Base-by-base conservation (phyloP, 805 yeast genomes). In the Wickerhamiella slavikovae region DNA sequence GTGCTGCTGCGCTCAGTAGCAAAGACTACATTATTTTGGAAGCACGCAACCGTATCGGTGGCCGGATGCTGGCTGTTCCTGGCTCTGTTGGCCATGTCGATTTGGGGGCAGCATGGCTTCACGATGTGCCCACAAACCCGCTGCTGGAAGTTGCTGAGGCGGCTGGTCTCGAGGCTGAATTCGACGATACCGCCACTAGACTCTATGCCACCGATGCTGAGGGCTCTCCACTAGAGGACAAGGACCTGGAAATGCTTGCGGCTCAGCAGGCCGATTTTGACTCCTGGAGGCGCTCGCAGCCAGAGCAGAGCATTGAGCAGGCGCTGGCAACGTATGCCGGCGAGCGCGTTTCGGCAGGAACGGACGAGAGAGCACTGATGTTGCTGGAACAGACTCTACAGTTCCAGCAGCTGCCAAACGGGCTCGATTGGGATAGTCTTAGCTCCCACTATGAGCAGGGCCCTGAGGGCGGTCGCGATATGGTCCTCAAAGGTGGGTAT, bases 11-110 rank as follows among this genome's bases (percentile, higher is more conserved):
- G 22, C 36, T 49, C 13, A 35, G 38, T 17, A 32, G 25, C 21
- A 28, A 28, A 3, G 35, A 36, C 22, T 40, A 47, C 18, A 25
- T 47, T 3, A 29, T 49, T 5, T 31, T 41, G 11, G 54, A 49
- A 28, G 52, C 49, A 17, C 35, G 53, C n/a, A 44, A 38, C 27
- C 43, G 52, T 7, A 22, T 42, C 14, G 54, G 54, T 12, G 54
- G 54, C 13, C 42, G 48, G 13, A 30, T 43, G 15, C 37, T 35
- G 32, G 36, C 45, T 5, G 36, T 28, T 18, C 8, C 25, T 15
- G 27, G 24, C 25, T 15, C 40, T 23, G 19, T 23, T 15, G 38
- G 28, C 18, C 32, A 33, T 14, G 24, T 29, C 24, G 48, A 43
- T 33, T 34, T 36, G 9, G 48, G 48, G 10, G 46, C 44, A 3